Evolutionary conservation across 2,329 filamentous ascomycete genomes (phyloP).

Genomic region (Allantophomopsis cytisporea): DNA sequence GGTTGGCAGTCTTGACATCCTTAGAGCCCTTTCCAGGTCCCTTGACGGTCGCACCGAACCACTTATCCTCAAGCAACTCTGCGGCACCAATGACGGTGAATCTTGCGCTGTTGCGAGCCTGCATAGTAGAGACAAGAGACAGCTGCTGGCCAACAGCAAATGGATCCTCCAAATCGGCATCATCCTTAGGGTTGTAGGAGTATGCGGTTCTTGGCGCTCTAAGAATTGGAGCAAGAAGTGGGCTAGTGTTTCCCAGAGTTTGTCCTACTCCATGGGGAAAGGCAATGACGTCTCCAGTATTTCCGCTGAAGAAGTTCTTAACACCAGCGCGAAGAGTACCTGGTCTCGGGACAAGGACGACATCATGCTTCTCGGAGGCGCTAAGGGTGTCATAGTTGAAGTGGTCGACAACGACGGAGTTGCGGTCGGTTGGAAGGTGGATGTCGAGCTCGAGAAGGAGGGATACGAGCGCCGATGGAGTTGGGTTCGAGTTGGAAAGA

Average conservation of each 20-base stretch:
- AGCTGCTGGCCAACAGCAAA: conserved; percentile 79
- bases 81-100: conserved; percentile 75
- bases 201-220: conserved; percentile 78
- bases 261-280: conserved; percentile 74
- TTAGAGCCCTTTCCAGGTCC: conserved; percentile 33
- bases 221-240: conserved; percentile 69
- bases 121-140: conserved; percentile 69
- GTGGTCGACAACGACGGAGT: conserved; percentile 80
- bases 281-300: conserved; percentile 48
- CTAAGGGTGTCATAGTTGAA: conserved; percentile 79
- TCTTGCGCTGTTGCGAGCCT: conserved; percentile 87
- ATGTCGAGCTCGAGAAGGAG: conserved; percentile 84
- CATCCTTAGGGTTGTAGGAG: conserved; percentile 87
- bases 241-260: conserved; percentile 59
- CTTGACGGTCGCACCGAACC: conserved; percentile 73
- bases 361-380: conserved; percentile 74
- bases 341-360: conserved; percentile 65
- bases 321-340: conserved; percentile 50
- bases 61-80: conserved; percentile 78
- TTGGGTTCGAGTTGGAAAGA: conserved; percentile 58
- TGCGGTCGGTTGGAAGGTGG: conserved; percentile 72
- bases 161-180: conserved; percentile 64
- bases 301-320: conserved; percentile 60
- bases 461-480: conserved; percentile 60
- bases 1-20: conserved; percentile 55